These are phyloP conservation scores for Starmerella asiatica DNA, from an alignment of 805 yeast genomes.

Conservation along the genomic window DNA sequence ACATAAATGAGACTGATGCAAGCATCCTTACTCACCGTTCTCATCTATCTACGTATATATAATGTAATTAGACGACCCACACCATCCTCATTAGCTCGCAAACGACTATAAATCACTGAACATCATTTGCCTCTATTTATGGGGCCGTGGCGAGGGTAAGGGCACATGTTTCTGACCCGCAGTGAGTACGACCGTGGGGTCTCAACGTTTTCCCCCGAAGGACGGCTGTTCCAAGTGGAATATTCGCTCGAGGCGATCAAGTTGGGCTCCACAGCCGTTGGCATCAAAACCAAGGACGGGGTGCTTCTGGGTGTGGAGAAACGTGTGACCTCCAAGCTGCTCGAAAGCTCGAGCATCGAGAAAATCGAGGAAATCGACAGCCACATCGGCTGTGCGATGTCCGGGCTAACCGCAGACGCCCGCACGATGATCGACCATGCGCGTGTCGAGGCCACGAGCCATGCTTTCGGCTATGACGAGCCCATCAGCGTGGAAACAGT, in stretches of 20 bases:
- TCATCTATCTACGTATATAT: no score
- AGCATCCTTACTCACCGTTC: no score
- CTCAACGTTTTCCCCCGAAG: constrained; percentile 96
- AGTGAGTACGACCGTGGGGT: constrained; percentile 99
- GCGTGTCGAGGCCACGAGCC: constrained; percentile 69
- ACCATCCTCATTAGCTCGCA: no score
- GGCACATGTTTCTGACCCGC: constrained; percentile 86
- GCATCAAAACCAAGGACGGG: constrained; percentile 89
- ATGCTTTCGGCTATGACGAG: constrained; percentile 81
- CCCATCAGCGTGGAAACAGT: constrained; percentile 81
- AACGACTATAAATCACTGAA: no score
- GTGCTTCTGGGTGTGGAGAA: constrained; percentile 94
- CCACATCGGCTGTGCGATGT: constrained; percentile 97
- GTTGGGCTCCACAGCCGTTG: constrained; percentile 95
- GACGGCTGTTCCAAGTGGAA: constrained; percentile 94
- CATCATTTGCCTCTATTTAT: no score
- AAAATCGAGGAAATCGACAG: constrained; percentile 88
- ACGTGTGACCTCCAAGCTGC: constrained; percentile 80
- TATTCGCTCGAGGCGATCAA: constrained; percentile 96
- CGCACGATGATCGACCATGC: constrained; percentile 98
- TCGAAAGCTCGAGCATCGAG: constrained; percentile 88
- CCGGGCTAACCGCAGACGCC: constrained; percentile 97
- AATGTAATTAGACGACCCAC: no score
- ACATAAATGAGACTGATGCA: no score
- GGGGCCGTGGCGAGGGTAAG: neutral